A percentile compares a stretch with the other conserved stretches of the same genome.
Evolutionary conservation across 1,284 basidiomycete species (phyloP).

Genomic region (Apiotrichum akiyoshidainum): DNA sequence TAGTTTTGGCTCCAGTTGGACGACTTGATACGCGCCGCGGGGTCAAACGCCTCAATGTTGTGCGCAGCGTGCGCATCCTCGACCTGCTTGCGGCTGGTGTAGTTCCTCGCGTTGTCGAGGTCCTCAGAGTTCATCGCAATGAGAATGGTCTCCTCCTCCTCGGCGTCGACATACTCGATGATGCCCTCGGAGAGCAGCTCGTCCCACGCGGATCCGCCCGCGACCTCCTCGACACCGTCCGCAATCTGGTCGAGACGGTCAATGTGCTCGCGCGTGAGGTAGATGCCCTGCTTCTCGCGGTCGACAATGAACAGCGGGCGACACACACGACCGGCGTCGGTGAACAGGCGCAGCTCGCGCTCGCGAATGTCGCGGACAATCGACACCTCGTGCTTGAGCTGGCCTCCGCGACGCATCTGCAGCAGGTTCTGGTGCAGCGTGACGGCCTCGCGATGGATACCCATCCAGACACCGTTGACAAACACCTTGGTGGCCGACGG

Average conservation of each 20-base stretch:
- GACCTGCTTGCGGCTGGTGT: constrained; percentile 33
- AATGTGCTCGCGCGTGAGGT: constrained; percentile 80
- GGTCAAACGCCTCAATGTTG: constrained; percentile 63
- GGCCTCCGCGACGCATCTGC: constrained; percentile 86
- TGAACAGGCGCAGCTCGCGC: constrained; percentile 88
- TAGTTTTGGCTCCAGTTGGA: constrained; percentile 79
- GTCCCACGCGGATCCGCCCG: constrained; percentile 71
- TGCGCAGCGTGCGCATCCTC: constrained; percentile 55
- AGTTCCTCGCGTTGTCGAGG: constrained; percentile 66
- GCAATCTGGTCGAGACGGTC: constrained; percentile 51
- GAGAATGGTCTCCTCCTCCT: constrained; percentile 99
- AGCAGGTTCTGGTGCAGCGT: constrained; percentile 90
- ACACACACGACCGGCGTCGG: constrained; percentile 93
- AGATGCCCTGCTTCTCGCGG: constrained; percentile 68
- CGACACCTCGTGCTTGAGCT: constrained; percentile 93
- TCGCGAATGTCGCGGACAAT: constrained; percentile 97
- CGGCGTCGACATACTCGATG: constrained; percentile 92
- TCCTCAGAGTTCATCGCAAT: constrained; percentile 99
- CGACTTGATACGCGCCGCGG: constrained; percentile 80
- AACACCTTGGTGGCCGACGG: constrained; percentile 92
- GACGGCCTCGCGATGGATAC: constrained; percentile 93
- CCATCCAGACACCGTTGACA: constrained; percentile 99
- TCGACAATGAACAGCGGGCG: constrained; percentile 97
- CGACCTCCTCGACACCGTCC: constrained; percentile 57
- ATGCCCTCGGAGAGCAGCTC: constrained; percentile 81